phyloP scores from a whole-genome alignment of 1,284 basidiomycete species.

The Ustanciosporium gigantosporum region DNA sequence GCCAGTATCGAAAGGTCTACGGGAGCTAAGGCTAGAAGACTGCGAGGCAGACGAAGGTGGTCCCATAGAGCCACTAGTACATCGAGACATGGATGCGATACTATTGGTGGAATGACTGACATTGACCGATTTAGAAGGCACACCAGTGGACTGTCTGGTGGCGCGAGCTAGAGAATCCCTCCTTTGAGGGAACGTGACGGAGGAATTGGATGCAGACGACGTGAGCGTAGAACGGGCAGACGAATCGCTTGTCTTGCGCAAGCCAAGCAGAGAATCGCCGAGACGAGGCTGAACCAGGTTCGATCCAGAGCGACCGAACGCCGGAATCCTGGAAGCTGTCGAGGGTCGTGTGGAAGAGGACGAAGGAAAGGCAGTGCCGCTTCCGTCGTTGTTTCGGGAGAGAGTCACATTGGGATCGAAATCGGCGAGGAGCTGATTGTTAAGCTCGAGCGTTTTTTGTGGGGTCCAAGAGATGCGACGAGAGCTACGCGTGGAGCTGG shows the following conservation, averaged over 20 bases:
- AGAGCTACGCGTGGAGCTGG: conserved; percentile 1
- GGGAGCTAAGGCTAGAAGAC: conserved; percentile 4
- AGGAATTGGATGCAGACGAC: conserved; percentile 25
- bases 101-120: conserved; percentile 14
- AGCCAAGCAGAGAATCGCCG: conserved; percentile 36
- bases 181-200: conserved; percentile 22
- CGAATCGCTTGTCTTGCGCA: conserved; percentile 32
- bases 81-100: conserved; percentile 18
- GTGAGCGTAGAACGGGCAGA: conserved; percentile 13
- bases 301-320: conserved; percentile 20
- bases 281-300: conserved; percentile 15
- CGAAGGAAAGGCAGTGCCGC: neutral
- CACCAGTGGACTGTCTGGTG: conserved; percentile 6
- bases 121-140: conserved; percentile 8
- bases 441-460: conserved; percentile 9
- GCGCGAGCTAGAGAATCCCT: conserved; percentile 24
- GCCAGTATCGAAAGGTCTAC: conserved; percentile 1
- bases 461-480: conserved; percentile 31
- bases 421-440: conserved; percentile 8
- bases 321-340: conserved; percentile 29
- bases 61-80: conserved; percentile 29
- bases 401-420: conserved; percentile 11
- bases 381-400: neutral
- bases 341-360: conserved; percentile 8
- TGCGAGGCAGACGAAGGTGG: conserved; percentile 20